phyloP scores from a whole-genome alignment of 2,329 filamentous ascomycete species.

The Paramyrothecium roridum region DNA sequence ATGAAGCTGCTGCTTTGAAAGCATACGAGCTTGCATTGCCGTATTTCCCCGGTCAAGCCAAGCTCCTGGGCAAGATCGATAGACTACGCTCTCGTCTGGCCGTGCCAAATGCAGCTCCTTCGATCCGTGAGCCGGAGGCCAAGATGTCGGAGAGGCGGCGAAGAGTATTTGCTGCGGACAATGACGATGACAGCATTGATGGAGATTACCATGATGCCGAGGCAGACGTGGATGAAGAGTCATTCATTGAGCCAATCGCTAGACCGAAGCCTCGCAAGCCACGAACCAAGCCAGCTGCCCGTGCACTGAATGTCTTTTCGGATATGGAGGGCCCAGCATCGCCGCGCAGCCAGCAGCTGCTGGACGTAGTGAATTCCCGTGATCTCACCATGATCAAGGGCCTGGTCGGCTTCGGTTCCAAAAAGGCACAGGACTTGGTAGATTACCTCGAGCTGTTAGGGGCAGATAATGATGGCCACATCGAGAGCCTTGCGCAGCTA shows the following conservation, averaged over 20 bases:
- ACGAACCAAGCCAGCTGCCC: slow-evolving; percentile 22
- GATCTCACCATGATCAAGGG: slow-evolving; percentile 63
- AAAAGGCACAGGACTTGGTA: slow-evolving; percentile 63
- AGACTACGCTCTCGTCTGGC: slow-evolving; percentile 53
- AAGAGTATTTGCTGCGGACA: slow-evolving; percentile 8
- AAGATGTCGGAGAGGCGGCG: slow-evolving; percentile 25
- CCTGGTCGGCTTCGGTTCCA: slow-evolving; percentile 68
- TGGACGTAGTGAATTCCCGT: slow-evolving; percentile 71
- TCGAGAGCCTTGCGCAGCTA: slow-evolving; percentile 49
- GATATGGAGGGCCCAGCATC: slow-evolving; percentile 42
- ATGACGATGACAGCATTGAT: slow-evolving; percentile 27
- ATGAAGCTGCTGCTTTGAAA: slow-evolving; percentile 72
- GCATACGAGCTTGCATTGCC: slow-evolving; percentile 85
- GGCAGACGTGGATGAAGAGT: slow-evolving; percentile 37
- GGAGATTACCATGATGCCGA: slow-evolving; percentile 37
- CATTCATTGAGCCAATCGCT: slow-evolving; percentile 17
- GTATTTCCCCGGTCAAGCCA: slow-evolving; percentile 82
- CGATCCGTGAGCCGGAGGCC: slow-evolving; percentile 15
- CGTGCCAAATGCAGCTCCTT: slow-evolving; percentile 13
- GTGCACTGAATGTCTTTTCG: slow-evolving; percentile 14
- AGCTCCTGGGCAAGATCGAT: slow-evolving; percentile 68
- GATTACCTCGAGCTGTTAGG: slow-evolving; percentile 47
- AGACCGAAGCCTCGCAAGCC: slow-evolving; percentile 26
- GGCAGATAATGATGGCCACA: slow-evolving; percentile 35
- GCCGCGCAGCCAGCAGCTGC: slow-evolving; percentile 59